Evolutionary conservation across 306 rosid genomes (phyloP).

Genomic region (Lagenaria siceraria): DNA sequence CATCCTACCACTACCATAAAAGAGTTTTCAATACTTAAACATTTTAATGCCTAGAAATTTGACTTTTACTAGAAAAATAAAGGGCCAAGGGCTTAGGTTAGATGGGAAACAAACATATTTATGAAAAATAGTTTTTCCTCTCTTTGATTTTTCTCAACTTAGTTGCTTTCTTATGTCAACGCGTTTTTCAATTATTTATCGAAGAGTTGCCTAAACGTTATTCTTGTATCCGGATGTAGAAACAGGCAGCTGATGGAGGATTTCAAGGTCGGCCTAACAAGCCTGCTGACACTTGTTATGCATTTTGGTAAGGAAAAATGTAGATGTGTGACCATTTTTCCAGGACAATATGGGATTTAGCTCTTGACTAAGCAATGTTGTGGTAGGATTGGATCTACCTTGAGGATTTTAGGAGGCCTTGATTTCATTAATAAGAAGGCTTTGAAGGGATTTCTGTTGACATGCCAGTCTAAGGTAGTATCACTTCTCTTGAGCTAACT

Average conservation of each 20-base stretch:
- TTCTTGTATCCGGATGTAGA: constrained; percentile 29
- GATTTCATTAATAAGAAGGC: constrained; percentile 49
- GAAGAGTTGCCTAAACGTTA: neutral
- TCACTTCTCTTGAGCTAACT: neutral
- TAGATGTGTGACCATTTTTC: neutral
- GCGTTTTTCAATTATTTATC: neutral
- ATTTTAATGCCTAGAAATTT: neutral
- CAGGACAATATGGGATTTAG: constrained; percentile 1
- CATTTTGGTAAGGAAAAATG: constrained; percentile 59
- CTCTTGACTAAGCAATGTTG: constrained; percentile 18
- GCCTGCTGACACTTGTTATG: constrained; percentile 76
- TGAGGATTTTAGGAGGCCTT: constrained; percentile 60
- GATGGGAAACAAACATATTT: neutral
- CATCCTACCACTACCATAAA: neutral
- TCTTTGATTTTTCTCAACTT: neutral
- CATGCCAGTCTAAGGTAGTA: constrained; percentile 73
- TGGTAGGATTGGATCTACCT: constrained; percentile 68
- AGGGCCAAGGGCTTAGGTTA: neutral
- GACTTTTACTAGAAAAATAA: neutral
- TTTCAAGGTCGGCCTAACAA: constrained; percentile 94
- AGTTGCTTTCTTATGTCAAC: neutral
- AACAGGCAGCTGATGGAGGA: constrained; percentile 79
- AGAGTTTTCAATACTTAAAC: neutral
- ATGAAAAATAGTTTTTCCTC: neutral
- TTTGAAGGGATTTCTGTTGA: constrained; percentile 43